These are phyloP conservation scores for Blastocladiella britannica DNA, from an alignment of 192 early-diverging fungal genomes.

Conservation along the genomic window DNA sequence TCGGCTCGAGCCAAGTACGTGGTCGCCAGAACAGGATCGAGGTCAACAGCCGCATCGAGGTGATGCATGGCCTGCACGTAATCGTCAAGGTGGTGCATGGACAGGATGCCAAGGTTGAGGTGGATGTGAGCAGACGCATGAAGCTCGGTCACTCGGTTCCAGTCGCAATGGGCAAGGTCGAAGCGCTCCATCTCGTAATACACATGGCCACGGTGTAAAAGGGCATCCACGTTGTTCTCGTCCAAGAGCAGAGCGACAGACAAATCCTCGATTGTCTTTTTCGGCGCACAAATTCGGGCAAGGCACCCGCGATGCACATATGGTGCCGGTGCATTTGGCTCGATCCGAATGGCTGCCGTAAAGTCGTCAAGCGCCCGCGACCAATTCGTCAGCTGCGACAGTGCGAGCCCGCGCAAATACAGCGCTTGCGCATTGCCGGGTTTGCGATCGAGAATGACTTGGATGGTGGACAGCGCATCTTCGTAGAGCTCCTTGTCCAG, in stretches of 20 bases:
- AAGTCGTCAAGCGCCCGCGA: slow-evolving; percentile 12
- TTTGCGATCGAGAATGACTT: not conserved
- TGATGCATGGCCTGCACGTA: slow-evolving; percentile 16
- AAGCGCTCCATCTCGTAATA: slow-evolving; percentile 22
- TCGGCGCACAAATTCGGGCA: slow-evolving; percentile 15
- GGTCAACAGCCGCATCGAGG: slow-evolving; percentile 19
- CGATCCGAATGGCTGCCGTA: slow-evolving; percentile 19
- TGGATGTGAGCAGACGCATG: slow-evolving; percentile 11
- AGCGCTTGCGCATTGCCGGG: not conserved
- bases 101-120: slow-evolving; percentile 23
- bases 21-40: slow-evolving; percentile 18
- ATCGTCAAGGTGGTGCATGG: slow-evolving; percentile 21
- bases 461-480: not conserved
- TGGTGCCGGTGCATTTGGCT: slow-evolving; percentile 13
- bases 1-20: slow-evolving; percentile 25
- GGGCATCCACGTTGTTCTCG: slow-evolving; percentile 18
- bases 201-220: slow-evolving; percentile 7
- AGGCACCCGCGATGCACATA: slow-evolving; percentile 28
- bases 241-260: slow-evolving; percentile 24
- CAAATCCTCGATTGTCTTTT: slow-evolving; percentile 26
- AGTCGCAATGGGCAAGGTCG: slow-evolving; percentile 25
- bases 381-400: not conserved
- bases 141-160: slow-evolving; percentile 7
- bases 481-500: not conserved
- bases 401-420: not conserved